Evolutionary conservation across 345 rosid genomes (phyloP).

Genomic region (Dimocarpus longan): DNA sequence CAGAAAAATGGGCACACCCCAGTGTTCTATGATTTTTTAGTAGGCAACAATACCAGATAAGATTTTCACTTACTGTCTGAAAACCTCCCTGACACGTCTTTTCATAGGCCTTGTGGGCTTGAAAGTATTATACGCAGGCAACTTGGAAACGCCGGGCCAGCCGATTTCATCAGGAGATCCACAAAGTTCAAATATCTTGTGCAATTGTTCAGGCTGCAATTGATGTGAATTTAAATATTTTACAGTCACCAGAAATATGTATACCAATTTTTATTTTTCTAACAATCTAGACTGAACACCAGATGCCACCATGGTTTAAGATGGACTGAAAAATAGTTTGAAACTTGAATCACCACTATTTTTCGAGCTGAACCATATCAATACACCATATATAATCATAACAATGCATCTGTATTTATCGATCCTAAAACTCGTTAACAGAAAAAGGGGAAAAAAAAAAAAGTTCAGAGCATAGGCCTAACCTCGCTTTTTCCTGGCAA

Average conservation of each 20-base stretch:
- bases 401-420: background rate
- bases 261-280: background rate
- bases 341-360: background rate
- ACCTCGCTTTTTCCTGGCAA: conserved; percentile 96
- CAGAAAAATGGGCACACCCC: background rate
- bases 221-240: background rate
- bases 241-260: background rate
- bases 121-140: conserved; percentile 58
- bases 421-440: background rate
- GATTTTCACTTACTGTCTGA: conserved; percentile 66
- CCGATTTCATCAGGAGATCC: conserved; percentile 69
- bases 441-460: background rate
- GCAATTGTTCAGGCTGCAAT: conserved; percentile 61
- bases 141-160: conserved; percentile 71
- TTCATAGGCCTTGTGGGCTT: conserved; percentile 60
- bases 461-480: conserved; percentile 9
- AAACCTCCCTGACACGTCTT: conserved; percentile 82
- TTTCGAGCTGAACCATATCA: background rate
- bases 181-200: conserved; percentile 68
- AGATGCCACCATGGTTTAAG: background rate
- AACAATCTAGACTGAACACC: background rate
- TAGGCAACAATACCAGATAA: background rate
- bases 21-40: background rate
- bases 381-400: background rate
- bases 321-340: background rate